Percentiles rank a stretch among this genome's conserved stretches.
Evolutionary conservation across 768 basidiomycete species (phyloP).

Genomic region (Hemileccinum rubropunctum): DNA sequence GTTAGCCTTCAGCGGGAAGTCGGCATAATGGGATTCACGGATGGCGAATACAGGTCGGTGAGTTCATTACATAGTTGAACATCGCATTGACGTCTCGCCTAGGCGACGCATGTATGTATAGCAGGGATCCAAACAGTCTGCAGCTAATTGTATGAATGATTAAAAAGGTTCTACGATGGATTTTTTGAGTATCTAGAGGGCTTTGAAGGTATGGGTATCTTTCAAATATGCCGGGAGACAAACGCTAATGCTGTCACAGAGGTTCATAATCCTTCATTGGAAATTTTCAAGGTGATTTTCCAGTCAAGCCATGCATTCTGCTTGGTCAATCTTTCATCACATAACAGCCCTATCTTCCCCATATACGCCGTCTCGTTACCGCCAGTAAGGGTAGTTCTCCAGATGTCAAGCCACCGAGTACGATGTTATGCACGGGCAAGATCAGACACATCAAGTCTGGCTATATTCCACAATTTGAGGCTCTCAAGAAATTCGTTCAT

Average conservation of each 20-base stretch:
- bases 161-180: constrained; percentile 28
- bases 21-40: constrained; percentile 42
- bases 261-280: constrained; percentile 17
- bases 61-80: constrained; percentile 6
- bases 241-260: constrained; percentile 13
- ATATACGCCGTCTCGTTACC: constrained; percentile 19
- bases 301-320: no score
- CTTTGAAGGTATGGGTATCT: constrained; percentile 22
- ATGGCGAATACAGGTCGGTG: constrained; percentile 39
- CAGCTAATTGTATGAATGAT: neutral
- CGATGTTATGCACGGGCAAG: constrained; percentile 46
- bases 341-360: constrained; percentile 24
- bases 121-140: neutral
- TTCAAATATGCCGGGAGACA: no score
- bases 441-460: constrained; percentile 60
- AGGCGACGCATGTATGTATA: constrained; percentile 25
- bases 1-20: constrained; percentile 38
- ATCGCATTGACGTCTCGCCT: neutral
- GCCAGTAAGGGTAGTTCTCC: constrained; percentile 11
- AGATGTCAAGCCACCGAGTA: constrained; percentile 22
- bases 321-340: neutral
- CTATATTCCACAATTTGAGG: constrained; percentile 62
- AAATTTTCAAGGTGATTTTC: constrained; percentile 23
- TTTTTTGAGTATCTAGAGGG: constrained; percentile 28
- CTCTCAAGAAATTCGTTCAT: constrained; percentile 54